Conservation (phyloP, 345 rosid species). For the Nasturtium officinale region DNA sequence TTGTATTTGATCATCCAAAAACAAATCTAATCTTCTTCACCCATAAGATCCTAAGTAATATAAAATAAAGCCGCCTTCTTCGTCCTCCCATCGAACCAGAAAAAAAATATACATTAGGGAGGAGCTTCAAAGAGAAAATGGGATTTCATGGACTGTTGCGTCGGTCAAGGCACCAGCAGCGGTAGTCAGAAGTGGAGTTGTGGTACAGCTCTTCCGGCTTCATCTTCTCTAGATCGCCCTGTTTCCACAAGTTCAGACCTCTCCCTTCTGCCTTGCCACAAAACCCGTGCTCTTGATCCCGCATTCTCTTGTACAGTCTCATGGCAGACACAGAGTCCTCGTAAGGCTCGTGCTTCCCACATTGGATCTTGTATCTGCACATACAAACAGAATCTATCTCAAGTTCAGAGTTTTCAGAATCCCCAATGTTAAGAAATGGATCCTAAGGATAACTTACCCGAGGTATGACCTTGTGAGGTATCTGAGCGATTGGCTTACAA, state of each 20-base stretch:
- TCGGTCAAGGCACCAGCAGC: constrained; percentile 72
- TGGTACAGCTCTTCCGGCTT: constrained; percentile 57
- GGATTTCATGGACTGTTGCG: constrained; percentile 13
- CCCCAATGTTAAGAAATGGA: neutral
- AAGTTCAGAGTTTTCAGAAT: neutral
- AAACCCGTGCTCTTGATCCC: constrained; percentile 51
- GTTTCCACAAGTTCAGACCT: constrained; percentile 48
- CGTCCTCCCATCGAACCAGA: neutral
- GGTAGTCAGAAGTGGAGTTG: constrained; percentile 57
- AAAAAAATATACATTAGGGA: constrained; percentile 6
- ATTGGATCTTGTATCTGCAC: constrained; percentile 65
- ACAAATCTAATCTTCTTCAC: neutral
- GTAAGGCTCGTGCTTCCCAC: constrained; percentile 59
- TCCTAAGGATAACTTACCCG: constrained; percentile 52
- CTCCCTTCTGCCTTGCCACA: constrained; percentile 17
- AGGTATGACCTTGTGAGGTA: constrained; percentile 65
- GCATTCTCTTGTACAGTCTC: constrained; percentile 77
- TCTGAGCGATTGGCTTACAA: constrained; percentile 76
- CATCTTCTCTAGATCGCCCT: constrained; percentile 62
- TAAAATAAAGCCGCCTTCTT: neutral
- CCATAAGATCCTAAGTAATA: neutral
- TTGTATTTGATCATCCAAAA: constrained; percentile 8
- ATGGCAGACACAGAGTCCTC: constrained; percentile 72
- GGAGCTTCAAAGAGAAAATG: constrained; percentile 6
- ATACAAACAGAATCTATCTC: constrained; percentile 4